phyloP scores from a whole-genome alignment of 805 yeast genomes.

The Priceomyces carsonii region DNA sequence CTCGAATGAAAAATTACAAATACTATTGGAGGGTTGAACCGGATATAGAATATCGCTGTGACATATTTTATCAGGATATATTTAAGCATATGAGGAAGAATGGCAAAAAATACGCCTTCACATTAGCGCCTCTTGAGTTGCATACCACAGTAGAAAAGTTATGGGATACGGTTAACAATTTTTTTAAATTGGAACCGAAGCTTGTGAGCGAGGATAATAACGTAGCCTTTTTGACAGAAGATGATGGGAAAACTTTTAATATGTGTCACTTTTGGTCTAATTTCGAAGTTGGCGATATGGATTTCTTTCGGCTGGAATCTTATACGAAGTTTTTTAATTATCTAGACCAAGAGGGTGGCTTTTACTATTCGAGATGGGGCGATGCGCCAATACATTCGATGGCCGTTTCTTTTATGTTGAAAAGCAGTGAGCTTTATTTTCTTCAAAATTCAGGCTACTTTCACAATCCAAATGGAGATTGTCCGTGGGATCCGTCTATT shows the following conservation, averaged over 20 bases:
- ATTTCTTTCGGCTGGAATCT: conserved; percentile 59
- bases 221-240: conserved; percentile 16
- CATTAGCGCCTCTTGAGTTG: conserved; percentile 22
- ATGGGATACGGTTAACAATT: conserved; percentile 20
- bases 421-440: conserved; percentile 63
- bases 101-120: conserved; percentile 23
- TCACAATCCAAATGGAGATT: conserved; percentile 72
- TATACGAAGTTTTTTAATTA: conserved; percentile 59
- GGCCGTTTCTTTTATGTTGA: conserved; percentile 69
- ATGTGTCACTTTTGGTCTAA: conserved; percentile 78
- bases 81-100: conserved; percentile 22
- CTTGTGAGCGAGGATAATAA: conserved; percentile 15
- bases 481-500: conserved; percentile 61
- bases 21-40: conserved; percentile 30
- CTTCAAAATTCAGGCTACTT: conserved; percentile 77
- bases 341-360: conserved; percentile 67
- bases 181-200: conserved; percentile 7
- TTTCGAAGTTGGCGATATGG: conserved; percentile 69
- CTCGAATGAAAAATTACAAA: conserved; percentile 19
- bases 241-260: conserved; percentile 45
- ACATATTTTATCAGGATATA: conserved; percentile 18
- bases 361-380: conserved; percentile 84
- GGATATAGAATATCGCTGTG: conserved; percentile 20
- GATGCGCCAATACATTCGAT: conserved; percentile 85
- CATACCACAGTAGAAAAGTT: conserved; percentile 20